These are phyloP conservation scores for Kitagawia praeruptora DNA, from an alignment of 129 eudicot genomes.

Conservation along the genomic window DNA sequence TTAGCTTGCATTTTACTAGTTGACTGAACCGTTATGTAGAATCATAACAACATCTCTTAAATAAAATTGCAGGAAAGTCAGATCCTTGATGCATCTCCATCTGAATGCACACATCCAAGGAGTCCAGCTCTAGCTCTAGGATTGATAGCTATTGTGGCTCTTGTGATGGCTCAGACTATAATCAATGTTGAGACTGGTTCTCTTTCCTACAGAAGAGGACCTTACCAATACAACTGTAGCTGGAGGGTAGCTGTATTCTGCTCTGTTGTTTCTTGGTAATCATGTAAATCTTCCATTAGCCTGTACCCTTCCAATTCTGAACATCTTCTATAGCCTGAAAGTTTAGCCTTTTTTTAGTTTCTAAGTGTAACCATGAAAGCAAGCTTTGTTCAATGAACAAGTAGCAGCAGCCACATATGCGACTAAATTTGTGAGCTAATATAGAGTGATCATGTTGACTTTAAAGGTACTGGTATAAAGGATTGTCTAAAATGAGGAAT, in stretches of 20 bases:
- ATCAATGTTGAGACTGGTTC: constrained; percentile 28
- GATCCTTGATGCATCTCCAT: constrained; percentile 33
- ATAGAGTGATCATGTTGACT: background rate
- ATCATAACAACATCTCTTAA: too few relatives aligned
- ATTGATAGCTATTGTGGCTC: constrained; percentile 48
- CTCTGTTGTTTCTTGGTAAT: too few relatives aligned
- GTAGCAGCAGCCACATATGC: background rate
- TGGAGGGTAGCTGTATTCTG: background rate
- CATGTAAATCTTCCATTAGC: background rate
- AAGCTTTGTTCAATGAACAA: background rate
- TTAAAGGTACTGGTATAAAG: too few relatives aligned
- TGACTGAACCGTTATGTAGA: too few relatives aligned
- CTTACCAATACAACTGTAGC: background rate
- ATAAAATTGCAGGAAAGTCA: constrained; percentile 16
- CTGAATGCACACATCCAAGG: constrained; percentile 55
- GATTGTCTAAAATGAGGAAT: background rate
- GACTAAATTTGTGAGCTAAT: background rate
- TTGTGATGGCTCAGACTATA: constrained; percentile 50
- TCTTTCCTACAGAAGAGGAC: background rate
- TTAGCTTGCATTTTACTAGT: too few relatives aligned
- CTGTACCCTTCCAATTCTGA: background rate
- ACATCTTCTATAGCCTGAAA: background rate
- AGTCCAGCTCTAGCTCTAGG: constrained; percentile 73
- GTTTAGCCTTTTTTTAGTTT: background rate
- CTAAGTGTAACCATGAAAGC: background rate